Evolutionary conservation across 1,139 yeast genomes (phyloP).

Genomic region (Insectozyma bohioensis): DNA sequence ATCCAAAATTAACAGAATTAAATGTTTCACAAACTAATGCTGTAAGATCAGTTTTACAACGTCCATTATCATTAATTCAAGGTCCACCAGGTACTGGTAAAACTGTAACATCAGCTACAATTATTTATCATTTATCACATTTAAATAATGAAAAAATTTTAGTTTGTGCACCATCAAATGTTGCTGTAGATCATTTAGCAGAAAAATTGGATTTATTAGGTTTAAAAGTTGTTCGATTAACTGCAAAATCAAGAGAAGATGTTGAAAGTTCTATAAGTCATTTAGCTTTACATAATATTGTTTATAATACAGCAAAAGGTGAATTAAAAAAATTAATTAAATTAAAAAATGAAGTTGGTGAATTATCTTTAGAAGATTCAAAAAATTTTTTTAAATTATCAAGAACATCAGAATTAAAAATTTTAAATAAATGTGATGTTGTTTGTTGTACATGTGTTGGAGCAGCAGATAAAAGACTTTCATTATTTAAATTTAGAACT

Average conservation of each 20-base stretch:
- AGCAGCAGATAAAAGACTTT: constrained; percentile 74
- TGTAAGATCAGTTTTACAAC: constrained; percentile 64
- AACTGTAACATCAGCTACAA: constrained; percentile 90
- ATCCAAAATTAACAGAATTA: constrained; percentile 66
- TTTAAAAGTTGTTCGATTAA: constrained; percentile 70
- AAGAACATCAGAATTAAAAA: constrained; percentile 47
- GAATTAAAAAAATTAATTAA: constrained; percentile 58
- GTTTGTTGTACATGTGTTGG: constrained; percentile 93
- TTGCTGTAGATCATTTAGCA: constrained; percentile 92
- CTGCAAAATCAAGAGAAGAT: constrained; percentile 80
- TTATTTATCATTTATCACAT: constrained; percentile 71
- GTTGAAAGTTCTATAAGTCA: constrained; percentile 62
- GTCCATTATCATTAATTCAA: constrained; percentile 84
- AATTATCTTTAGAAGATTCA: constrained; percentile 58
- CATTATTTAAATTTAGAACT: constrained; percentile 58
- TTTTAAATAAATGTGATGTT: constrained; percentile 67
- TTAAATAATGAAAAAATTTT: constrained; percentile 59
- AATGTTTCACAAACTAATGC: constrained; percentile 82
- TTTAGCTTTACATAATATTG: constrained; percentile 53
- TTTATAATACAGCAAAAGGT: constrained; percentile 47
- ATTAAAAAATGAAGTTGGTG: constrained; percentile 68
- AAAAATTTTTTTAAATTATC: constrained; percentile 39
- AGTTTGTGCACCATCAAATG: constrained; percentile 95
- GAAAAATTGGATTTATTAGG: constrained; percentile 67
- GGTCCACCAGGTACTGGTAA: constrained; percentile 99